phyloP scores from a whole-genome alignment of 2,329 filamentous ascomycete genomes.

The Stagonosporopsis chrysanthemi region DNA sequence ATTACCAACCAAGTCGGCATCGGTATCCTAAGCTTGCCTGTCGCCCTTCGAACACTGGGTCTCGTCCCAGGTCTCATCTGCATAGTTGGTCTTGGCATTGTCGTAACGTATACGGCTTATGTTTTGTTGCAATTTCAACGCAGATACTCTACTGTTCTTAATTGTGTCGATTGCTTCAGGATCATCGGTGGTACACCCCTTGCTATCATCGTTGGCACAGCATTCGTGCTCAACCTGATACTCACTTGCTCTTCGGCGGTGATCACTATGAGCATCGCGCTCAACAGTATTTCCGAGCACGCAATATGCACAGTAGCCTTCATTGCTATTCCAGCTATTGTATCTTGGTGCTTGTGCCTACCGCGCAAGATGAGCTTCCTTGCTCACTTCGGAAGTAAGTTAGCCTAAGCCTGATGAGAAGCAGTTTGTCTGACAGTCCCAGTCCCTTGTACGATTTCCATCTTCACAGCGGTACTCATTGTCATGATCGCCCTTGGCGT shows the following conservation, averaged over 20 bases:
- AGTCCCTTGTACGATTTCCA: conserved; percentile 54
- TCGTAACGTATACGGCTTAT: conserved; percentile 19
- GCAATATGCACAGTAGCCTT: conserved; percentile 69
- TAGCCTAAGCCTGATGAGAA: not conserved
- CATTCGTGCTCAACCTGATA: conserved; percentile 19
- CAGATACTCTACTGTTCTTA: conserved; percentile 16
- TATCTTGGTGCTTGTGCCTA: conserved; percentile 61
- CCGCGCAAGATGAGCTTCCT: conserved; percentile 44
- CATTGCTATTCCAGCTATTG: conserved; percentile 62
- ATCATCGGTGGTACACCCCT: not conserved
- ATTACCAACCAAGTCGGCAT: not conserved
- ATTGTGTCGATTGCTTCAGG: not conserved
- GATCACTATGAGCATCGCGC: conserved; percentile 58
- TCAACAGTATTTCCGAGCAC: conserved; percentile 67
- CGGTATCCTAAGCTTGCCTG: not conserved
- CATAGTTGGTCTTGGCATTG: not conserved
- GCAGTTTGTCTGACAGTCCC: not conserved
- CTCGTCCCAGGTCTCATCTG: not conserved
- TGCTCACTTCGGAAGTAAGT: not conserved
- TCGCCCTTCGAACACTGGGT: not conserved
- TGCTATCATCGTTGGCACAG: not conserved
- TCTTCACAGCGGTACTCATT: conserved; percentile 67
- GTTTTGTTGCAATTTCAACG: conserved; percentile 25
- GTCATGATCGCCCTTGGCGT: conserved; percentile 71
- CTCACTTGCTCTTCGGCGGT: conserved; percentile 19